phyloP scores from a whole-genome alignment of 345 rosid genomes.

The Isatis tinctoria region DNA sequence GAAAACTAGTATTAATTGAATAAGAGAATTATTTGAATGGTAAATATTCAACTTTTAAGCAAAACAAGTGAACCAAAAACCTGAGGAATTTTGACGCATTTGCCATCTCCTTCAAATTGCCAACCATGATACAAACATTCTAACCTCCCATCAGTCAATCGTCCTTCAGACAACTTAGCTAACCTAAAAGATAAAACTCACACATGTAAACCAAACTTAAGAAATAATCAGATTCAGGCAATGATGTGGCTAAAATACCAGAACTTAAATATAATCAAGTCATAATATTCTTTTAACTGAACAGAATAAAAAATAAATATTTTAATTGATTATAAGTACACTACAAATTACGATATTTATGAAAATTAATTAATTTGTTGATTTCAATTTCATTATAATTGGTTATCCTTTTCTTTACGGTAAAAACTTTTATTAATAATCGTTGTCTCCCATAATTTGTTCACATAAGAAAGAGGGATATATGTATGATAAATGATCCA shows the following conservation, averaged over 20 bases:
- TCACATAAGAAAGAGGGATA: too few relatives aligned
- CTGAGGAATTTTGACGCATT: conserved; percentile 93
- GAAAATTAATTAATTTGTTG: too few relatives aligned
- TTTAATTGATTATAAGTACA: too few relatives aligned
- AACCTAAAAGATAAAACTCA: conserved; percentile 39
- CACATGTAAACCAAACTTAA: background rate
- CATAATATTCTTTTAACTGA: too few relatives aligned
- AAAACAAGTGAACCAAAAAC: conserved; percentile 20
- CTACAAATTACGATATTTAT: too few relatives aligned
- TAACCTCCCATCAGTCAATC: conserved; percentile 71
- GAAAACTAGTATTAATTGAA: background rate
- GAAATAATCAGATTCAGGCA: background rate
- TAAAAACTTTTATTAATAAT: too few relatives aligned
- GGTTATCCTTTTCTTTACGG: too few relatives aligned
- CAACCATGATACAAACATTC: conserved; percentile 96
- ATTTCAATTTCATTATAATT: too few relatives aligned
- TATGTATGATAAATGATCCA: too few relatives aligned
- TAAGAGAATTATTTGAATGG: background rate
- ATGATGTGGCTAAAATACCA: background rate
- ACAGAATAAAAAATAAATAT: too few relatives aligned
- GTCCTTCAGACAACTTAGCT: conserved; percentile 91
- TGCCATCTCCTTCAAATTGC: conserved; percentile 89
- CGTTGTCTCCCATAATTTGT: too few relatives aligned
- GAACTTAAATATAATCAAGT: background rate
- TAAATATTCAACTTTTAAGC: background rate